Evolutionary conservation across 306 rosid species (phyloP), one percentile per base, ranked within the genome.

Genomic region (Fragaria nilgerrensis): DNA sequence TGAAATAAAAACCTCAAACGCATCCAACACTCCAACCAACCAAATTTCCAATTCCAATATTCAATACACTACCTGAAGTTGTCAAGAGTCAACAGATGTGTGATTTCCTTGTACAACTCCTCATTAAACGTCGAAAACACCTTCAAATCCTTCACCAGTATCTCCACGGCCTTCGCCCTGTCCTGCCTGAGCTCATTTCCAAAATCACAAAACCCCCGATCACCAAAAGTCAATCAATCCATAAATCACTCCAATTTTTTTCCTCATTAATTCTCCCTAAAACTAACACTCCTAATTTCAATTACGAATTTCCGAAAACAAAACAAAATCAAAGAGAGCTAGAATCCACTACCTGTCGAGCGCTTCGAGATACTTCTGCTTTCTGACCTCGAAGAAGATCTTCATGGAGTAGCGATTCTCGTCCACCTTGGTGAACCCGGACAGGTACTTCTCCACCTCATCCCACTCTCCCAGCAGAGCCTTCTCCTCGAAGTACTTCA

Each of bases 291-390:
- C 12, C 25, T 14, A 61, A 3, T 61, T 29, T 32, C 11, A 4
- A 32, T 17, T 16, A 64, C 2, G 1, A 66, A 9, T 66, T 64
- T 20, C 36, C 0, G 1, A 7, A 37, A 34, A 11, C 19, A 39
- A 70, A 53, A 9, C 2, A 13, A 45, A 6, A 12, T 3, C 3
- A 13, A 8, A 8, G 12, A 43, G 15, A 53, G 34, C 5, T 22
- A 43, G 20, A 49, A 11, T 3, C 48, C 48, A 10, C 29, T 27
- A 78, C 81, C 76, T 58, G 49, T 78, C 81, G 0, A 78, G 70
- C 2, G 81, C 81, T 61, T 78, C 81, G 7, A 78, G 81, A 70
- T 78, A 78, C 75, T 78, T 78, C 76, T 78, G 81, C 70, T 78
- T 78, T 34, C 81, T n/a, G 10, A 78, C 75, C 70, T 78, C 81